Evolutionary conservation across 2,329 filamentous ascomycete genomes (phyloP).

Genomic region (Xylariaceae sp.): DNA sequence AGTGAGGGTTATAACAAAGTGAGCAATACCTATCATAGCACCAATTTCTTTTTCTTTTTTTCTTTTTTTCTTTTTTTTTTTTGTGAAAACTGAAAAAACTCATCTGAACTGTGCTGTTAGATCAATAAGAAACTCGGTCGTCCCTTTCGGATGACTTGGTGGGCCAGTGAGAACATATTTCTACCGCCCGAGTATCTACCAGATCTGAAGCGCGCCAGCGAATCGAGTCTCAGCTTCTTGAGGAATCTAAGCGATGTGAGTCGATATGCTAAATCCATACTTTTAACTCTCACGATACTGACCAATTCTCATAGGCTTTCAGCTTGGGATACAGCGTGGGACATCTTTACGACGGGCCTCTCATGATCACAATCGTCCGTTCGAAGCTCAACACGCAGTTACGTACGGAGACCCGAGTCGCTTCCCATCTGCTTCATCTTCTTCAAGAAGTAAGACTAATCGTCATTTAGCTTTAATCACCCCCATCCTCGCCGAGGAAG

Average conservation of each 20-base stretch:
- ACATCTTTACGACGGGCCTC: background rate
- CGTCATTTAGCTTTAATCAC: background rate
- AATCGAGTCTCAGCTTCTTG: background rate
- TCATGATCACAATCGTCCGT: background rate
- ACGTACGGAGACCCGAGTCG: background rate
- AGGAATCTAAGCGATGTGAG: background rate
- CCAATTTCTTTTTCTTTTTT: no score
- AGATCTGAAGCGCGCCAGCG: background rate
- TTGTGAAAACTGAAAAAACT: no score
- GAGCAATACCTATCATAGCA: background rate
- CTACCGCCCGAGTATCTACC: slow-evolving; percentile 1
- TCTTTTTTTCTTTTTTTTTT: no score
- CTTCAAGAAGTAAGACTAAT: background rate
- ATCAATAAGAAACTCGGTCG: background rate
- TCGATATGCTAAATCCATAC: background rate
- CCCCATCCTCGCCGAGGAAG: background rate
- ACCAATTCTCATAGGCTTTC: background rate
- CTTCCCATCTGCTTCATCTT: background rate
- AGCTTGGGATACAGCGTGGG: background rate
- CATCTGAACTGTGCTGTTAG: background rate
- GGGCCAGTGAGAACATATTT: background rate
- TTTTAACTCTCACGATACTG: background rate
- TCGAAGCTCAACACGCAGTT: background rate
- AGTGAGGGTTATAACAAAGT: background rate
- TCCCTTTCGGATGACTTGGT: slow-evolving; percentile 4